Percentiles rank a stretch among this genome's conserved stretches.
Conservation (phyloP, 768 basidiomycete genomes). For the Pisolithus albus region DNA sequence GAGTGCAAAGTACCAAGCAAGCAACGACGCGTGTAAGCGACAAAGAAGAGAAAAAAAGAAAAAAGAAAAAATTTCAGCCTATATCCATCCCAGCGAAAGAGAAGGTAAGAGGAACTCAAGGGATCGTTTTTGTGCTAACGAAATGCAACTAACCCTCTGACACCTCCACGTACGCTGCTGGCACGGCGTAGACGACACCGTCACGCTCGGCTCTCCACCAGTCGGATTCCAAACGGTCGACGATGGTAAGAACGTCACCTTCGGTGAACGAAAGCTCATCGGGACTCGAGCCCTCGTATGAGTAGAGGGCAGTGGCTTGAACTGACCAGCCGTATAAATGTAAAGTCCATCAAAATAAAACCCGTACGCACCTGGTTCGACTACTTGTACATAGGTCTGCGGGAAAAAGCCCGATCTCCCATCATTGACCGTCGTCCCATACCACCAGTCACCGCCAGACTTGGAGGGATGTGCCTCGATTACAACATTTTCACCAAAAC, state of each 20-base stretch:
- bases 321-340: constrained; percentile 29
- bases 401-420: constrained; percentile 86
- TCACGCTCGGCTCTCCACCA: constrained; percentile 97
- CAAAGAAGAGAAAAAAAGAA: constrained; percentile 41
- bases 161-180: constrained; percentile 84
- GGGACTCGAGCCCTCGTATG: constrained; percentile 59
- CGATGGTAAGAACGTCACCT: constrained; percentile 69
- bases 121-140: constrained; percentile 21
- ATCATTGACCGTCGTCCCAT: constrained; percentile 59
- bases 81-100: constrained; percentile 39
- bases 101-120: constrained; percentile 50
- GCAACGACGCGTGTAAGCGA: constrained; percentile 2
- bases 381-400: constrained; percentile 73
- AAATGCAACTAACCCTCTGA: constrained; percentile 79
- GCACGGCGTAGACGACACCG: constrained; percentile 84
- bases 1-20: constrained; percentile 1
- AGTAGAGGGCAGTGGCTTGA: constrained; percentile 73
- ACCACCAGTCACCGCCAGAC: constrained; percentile 88
- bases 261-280: constrained; percentile 87
- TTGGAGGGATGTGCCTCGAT: constrained; percentile 82
- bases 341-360: constrained; percentile 1
- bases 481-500: constrained; percentile 74
- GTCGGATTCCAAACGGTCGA: constrained; percentile 77
- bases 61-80: constrained; percentile 80
- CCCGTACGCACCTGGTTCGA: constrained; percentile 46